A percentile compares a stretch with the other conserved stretches of the same genome.
Evolutionary conservation across 805 yeast genomes (phyloP).

Genomic region (Tanozyma kutaoensis): DNA sequence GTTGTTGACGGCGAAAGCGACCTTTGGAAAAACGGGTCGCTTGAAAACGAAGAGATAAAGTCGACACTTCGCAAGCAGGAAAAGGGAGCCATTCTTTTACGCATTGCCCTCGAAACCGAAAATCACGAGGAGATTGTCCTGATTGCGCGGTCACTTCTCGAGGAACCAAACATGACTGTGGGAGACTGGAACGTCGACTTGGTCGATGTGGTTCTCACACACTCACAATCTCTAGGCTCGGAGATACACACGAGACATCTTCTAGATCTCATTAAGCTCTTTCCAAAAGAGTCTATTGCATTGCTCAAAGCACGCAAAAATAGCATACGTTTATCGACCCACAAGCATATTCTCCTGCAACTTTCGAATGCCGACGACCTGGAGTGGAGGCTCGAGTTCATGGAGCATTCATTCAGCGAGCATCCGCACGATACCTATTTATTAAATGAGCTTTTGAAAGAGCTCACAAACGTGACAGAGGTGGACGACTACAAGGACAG

Average conservation of each 20-base stretch:
- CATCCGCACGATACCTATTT: constrained; percentile 2
- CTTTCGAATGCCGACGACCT: constrained; percentile 9
- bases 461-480: background rate
- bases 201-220: constrained; percentile 4
- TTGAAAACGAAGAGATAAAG: no score
- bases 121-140: no score
- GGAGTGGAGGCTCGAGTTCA: constrained; percentile 16
- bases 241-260: constrained; percentile 16
- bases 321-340: constrained; percentile 11
- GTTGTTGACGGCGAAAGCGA: no score
- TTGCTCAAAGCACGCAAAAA: constrained; percentile 17
- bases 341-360: constrained; percentile 17
- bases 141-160: background rate
- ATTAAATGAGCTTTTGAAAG: constrained; percentile 1
- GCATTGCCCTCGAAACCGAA: no score
- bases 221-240: constrained; percentile 8
- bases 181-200: constrained; percentile 1
- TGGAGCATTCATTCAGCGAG: constrained; percentile 16
- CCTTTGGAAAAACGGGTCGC: no score
- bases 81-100: no score
- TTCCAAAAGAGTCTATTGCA: constrained; percentile 14
- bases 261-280: constrained; percentile 16
- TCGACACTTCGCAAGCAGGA: no score
- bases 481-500: no score
- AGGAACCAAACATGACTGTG: background rate